Evolutionary conservation across 768 basidiomycete species (phyloP).

Genomic region (Tylopilus sp.): DNA sequence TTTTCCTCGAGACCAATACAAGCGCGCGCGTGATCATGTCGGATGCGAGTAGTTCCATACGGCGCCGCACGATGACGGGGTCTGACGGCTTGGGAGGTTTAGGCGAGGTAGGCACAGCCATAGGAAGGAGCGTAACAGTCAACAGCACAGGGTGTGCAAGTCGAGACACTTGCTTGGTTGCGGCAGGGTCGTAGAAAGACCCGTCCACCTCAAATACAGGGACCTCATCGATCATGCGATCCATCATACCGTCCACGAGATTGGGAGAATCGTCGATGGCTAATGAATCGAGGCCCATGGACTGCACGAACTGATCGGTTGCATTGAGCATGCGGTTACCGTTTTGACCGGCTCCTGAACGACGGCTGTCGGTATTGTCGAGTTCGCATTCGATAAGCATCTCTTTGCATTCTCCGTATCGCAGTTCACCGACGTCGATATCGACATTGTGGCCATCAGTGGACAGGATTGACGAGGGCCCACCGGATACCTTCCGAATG

Average conservation of each 20-base stretch:
- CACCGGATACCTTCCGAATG: slow-evolving; percentile 92
- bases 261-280: slow-evolving; percentile 66
- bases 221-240: slow-evolving; percentile 95
- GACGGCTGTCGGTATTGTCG: slow-evolving; percentile 60
- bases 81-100: slow-evolving; percentile 54
- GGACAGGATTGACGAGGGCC: slow-evolving; percentile 79
- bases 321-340: slow-evolving; percentile 53
- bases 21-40: slow-evolving; percentile 97
- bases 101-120: slow-evolving; percentile 31
- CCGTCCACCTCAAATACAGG: slow-evolving; percentile 96
- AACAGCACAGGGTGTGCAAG: slow-evolving; percentile 93
- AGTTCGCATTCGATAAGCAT: slow-evolving; percentile 92
- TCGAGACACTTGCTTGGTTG: slow-evolving; percentile 77
- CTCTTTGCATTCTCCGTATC: slow-evolving; percentile 97
- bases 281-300: slow-evolving; percentile 76
- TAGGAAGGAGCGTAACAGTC: slow-evolving; percentile 85
- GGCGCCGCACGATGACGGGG: slow-evolving; percentile 84
- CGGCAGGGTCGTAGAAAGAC: slow-evolving; percentile 89
- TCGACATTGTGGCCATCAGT: slow-evolving; percentile 95
- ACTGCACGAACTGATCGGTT: slow-evolving; percentile 85
- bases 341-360: slow-evolving; percentile 8
- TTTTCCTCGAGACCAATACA: slow-evolving; percentile 87
- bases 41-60: slow-evolving; percentile 94
- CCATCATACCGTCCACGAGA: slow-evolving; percentile 90
- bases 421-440: slow-evolving; percentile 88